Evolutionary conservation across 2,329 filamentous ascomycete genomes (phyloP), one percentile per base, ranked within the genome.

Genomic region (Trichoderma sp.): DNA sequence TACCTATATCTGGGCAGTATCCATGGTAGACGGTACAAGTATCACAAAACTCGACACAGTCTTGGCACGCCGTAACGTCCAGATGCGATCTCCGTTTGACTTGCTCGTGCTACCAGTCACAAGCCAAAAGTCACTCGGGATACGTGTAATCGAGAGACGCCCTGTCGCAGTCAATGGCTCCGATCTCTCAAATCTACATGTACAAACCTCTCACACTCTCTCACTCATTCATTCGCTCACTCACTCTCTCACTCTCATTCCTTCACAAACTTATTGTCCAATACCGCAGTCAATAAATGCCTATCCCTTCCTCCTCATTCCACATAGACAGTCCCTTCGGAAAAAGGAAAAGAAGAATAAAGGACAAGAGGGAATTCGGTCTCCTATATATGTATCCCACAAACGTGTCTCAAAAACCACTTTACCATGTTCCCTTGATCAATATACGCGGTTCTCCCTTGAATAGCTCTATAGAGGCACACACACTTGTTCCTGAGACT

Each of bases 371-470:
- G 27, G 21, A 19, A 7, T 5, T 2, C n/a, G 29, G 43, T 10
- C 13, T 29, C 60, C 47, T 63, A 53, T 63, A 63, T 63, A 63
- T 40, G 14, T 40, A 5, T 5, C 60, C 33, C 47, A 31, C 60
- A 63, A 53, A 52, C 31, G 29, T 31, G 31, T 53, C 13, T 10
- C 21, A 35, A 55, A 61, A 55, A 68, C 66, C 66, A 61, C 47
- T 68, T 68, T 68, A 68, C 57, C 47, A 56, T 47, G 47, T 40
- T 59, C 64, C 64, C 55, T 40, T 62, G 43, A 35, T 29, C 63
- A 67, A 59, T 67, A 19, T 68, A 68, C 55, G 57, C 64, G 19
- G 29, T 11, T 13, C 59, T 43, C 61, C 61, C 61, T 64, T 37
- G 5, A 35, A 31, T 40, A 6, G 14, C 24, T 27, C 21, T 19